Base-by-base conservation (phyloP, 2,329 filamentous ascomycete genomes). In the Aspergillus eucalypticola region DNA sequence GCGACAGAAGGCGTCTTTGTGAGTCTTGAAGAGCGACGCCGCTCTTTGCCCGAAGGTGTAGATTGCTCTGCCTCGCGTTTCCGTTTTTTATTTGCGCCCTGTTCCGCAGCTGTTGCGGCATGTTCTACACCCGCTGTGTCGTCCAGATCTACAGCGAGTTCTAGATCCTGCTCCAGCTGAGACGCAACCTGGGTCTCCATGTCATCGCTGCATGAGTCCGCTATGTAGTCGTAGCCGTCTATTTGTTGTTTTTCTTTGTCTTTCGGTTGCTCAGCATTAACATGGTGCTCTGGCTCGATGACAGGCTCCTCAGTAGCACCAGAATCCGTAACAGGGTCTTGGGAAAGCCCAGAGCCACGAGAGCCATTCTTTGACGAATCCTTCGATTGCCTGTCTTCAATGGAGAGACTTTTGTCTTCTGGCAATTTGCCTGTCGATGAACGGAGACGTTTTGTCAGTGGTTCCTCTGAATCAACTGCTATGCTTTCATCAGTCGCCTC, bases 151-250 rank as follows among this genome's bases (percentile, higher is more conserved):
- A 73, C 70, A 7, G 75, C 75, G 23, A 73, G 64, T 46, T 76
- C 76, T 44, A 81, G 66, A 61, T 80, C 78, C 60, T 79, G 76
- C 56, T 76, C 77, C 5, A 81, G 67, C 61, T 81, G 79, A 19
- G 78, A 80, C 10, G 77, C 78, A 58, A 78, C 74, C 59, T 80
- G 76, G 11, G 73, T 71, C 50, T 81, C 78, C 60, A 78, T 70
- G 29, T 80, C 76, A 59, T 80, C 76, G 41, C 73, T 73, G 50
- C 73, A 76, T 19, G 70, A 73, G 57, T 76, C 72, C 5, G 68
- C 64, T 50, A 69, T 70, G 60, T 67, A 68, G 15, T 72, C 67
- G 5, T 55, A 35, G 21, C 41, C 41, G 15, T 59, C 53, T 2
- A 23, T 41, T 21, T 29, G n/a, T 49, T 19, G 54, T 41, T 32